Base-by-base conservation (phyloP, 371 early-diverging fungal species). In the Rhizomucor miehei region DNA sequence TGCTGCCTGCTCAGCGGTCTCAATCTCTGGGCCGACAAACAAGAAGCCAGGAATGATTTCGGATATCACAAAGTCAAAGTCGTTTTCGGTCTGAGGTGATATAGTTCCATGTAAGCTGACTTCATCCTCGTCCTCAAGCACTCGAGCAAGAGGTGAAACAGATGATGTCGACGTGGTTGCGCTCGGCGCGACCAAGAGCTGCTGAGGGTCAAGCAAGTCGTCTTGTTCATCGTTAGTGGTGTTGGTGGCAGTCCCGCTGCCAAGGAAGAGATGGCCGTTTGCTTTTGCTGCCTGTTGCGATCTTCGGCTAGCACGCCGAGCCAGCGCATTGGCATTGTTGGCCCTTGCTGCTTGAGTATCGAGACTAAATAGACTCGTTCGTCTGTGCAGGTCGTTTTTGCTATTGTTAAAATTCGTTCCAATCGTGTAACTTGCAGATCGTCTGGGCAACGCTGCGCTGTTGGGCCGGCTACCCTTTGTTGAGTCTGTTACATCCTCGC, bases 1-100 rank as follows among this genome's bases (percentile, higher is more conserved):
- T n/a, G 65, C 58, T 3, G 80, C 80, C 41, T 84, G 81, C 12
- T 75, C 68, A 6, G 53, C 38, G 12, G 71, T 77, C 14, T 76
- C 73, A 48, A 84, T 80, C 56, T 84, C 85, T 8, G 85, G 85
- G 0, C 85, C 85, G 13, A 84, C 71, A 65, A 60, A 84, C 25
- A 84, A 54, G 51, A 84, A 82, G 1, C 74, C 74, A 11, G 83
- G 85, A 14, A 84, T 69, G 46, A 84, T 77, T 29, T 81, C 81
- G 3, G 83, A 82, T 25, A 84, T 78, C 6, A 73, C 65, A 63
- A 82, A 80, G 20, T 70, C 69, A 43, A 73, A 76, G 43, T 81
- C 77, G 16, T 73, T 43, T 51, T 70, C 71, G 9, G 78, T 68
- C 23, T 64, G 54, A 3, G 67, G 79, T 10, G 73, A 66, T 9